Evolutionary conservation across 208 protist species (phyloP).

Genomic region (Phytomonas sp.): DNA sequence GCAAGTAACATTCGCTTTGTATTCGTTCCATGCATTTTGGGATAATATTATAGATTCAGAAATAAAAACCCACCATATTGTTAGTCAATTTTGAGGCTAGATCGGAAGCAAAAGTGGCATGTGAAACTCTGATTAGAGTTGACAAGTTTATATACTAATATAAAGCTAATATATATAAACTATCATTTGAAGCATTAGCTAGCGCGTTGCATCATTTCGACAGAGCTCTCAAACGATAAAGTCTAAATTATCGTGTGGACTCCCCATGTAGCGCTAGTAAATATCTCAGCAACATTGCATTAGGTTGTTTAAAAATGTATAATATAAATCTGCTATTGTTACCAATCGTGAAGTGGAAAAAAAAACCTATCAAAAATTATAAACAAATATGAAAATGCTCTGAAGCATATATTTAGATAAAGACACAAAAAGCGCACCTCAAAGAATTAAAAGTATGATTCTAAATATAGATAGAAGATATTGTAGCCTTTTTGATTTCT

Average conservation of each 20-base stretch:
- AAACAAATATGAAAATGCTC: conserved; percentile 6
- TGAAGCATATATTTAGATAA: conserved; percentile 8
- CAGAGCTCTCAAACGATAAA: not conserved
- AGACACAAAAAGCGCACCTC: not conserved
- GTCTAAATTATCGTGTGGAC: not conserved
- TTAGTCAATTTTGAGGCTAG: not conserved
- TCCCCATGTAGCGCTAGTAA: not conserved
- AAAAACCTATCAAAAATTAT: conserved; percentile 5
- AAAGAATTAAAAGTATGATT: not conserved
- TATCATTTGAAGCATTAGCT: not conserved
- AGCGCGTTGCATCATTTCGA: not conserved
- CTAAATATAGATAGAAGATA: conserved; percentile 6
- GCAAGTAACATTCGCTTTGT: not conserved
- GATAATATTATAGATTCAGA: not conserved
- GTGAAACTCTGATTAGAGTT: not conserved
- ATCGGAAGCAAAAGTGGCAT: not conserved
- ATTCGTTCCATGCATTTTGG: not conserved
- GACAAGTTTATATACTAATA: conserved; percentile 2
- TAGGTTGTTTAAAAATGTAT: not conserved
- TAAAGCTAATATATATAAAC: not conserved
- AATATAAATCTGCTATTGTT: not conserved
- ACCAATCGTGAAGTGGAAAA: not conserved
- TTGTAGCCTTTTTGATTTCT: not conserved
- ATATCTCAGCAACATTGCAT: not conserved
- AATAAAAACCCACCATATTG: not conserved